Evolutionary conservation across 208 protist species (phyloP).

Genomic region (Vickermania ingenoplastis): DNA sequence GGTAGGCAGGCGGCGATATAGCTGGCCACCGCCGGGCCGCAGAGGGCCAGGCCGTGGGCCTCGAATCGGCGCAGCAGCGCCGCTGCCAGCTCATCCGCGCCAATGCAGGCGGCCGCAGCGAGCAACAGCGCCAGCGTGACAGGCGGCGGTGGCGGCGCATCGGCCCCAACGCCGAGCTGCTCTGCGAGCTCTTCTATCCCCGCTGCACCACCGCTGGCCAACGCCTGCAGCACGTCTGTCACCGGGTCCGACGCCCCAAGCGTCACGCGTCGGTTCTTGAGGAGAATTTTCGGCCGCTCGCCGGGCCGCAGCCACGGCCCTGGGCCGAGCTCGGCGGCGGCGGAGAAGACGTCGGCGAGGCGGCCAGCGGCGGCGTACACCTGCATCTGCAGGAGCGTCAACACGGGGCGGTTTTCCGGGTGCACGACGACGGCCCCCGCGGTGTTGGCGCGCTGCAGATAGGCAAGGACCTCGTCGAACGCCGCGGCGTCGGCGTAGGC

Average conservation of each 20-base stretch:
- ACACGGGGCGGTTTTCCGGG: constrained; percentile 20
- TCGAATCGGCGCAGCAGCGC: constrained; percentile 28
- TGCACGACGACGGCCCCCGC: constrained; percentile 11
- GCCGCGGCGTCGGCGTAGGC: constrained; percentile 37
- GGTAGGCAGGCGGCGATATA: constrained; percentile 31
- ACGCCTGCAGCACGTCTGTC: constrained; percentile 25
- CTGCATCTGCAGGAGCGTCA: constrained; percentile 43
- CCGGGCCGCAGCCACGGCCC: constrained; percentile 18
- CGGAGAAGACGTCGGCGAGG: constrained; percentile 30
- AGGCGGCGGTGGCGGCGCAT: constrained; percentile 14
- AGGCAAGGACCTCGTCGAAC: constrained; percentile 28
- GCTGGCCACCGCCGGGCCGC: constrained; percentile 27
- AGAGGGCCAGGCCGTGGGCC: constrained; percentile 14
- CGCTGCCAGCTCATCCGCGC: constrained; percentile 28
- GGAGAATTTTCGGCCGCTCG: constrained; percentile 45
- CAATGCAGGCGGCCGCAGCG: constrained; percentile 36
- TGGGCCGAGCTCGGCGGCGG: constrained; percentile 44
- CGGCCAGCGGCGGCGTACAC: constrained; percentile 22
- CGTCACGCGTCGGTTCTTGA: constrained; percentile 29
- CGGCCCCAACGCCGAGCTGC: constrained; percentile 8
- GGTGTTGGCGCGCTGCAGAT: constrained; percentile 15
- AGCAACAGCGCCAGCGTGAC: constrained; percentile 58
- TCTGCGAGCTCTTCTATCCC: constrained; percentile 10
- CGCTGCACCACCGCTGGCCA: constrained; percentile 17
- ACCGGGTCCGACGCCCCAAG: constrained; percentile 51